Conservation (phyloP, 164 flowering plant genomes). For the Annona squamosa region DNA sequence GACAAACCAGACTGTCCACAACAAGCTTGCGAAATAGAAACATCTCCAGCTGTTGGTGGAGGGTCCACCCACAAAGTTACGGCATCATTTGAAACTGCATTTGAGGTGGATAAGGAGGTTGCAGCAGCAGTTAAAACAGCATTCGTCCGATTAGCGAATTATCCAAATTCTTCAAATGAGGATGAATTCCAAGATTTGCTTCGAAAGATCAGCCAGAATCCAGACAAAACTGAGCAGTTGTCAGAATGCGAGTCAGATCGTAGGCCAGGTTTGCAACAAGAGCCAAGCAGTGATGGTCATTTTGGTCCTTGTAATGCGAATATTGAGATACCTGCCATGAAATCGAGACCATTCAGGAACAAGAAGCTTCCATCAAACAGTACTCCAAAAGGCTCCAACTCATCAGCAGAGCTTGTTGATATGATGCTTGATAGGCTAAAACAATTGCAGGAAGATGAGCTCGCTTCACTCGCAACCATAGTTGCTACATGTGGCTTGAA, state of each 20-base stretch:
- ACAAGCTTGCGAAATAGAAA: slow-evolving; percentile 46
- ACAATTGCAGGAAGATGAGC: slow-evolving; percentile 68
- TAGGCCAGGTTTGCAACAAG: slow-evolving; percentile 40
- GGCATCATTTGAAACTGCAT: slow-evolving; percentile 86
- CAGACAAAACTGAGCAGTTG: slow-evolving; percentile 38
- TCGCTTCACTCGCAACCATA: slow-evolving; percentile 85
- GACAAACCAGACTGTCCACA: slow-evolving; percentile 53
- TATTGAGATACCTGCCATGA: slow-evolving; percentile 8
- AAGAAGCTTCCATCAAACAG: slow-evolving; percentile 21
- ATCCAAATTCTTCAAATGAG: slow-evolving; percentile 38
- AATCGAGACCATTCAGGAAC: slow-evolving; percentile 19
- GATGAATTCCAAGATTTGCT: slow-evolving; percentile 61
- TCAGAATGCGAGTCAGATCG: slow-evolving; percentile 40
- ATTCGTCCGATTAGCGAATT: slow-evolving; percentile 55
- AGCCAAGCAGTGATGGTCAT: slow-evolving; percentile 9
- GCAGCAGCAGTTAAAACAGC: slow-evolving; percentile 85
- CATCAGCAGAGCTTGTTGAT: slow-evolving; percentile 38
- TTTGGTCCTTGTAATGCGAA: slow-evolving; percentile 6
- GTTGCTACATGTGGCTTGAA: slow-evolving; percentile 93
- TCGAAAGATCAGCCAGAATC: slow-evolving; percentile 63
- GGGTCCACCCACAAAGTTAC: slow-evolving; percentile 60
- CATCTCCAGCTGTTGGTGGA: slow-evolving; percentile 42
- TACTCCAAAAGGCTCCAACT: slow-evolving; percentile 13
- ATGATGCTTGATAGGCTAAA: slow-evolving; percentile 79
- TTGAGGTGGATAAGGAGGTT: slow-evolving; percentile 88